Percentiles rank a stretch among this genome's conserved stretches.
These are phyloP conservation scores for Eutrema salsugineum DNA, from an alignment of 441 rosid species.

Conservation along the genomic window DNA sequence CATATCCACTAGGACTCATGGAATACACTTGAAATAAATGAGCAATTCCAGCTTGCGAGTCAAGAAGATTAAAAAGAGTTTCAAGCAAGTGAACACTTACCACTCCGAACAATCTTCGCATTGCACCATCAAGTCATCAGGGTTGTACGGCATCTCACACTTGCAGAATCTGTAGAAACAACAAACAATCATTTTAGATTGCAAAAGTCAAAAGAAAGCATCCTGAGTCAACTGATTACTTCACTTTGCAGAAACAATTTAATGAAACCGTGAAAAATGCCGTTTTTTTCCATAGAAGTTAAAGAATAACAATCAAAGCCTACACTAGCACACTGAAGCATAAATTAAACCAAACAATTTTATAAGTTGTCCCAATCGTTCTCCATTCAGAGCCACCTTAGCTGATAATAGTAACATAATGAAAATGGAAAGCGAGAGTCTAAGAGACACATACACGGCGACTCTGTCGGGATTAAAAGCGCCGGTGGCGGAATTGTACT, in stretches of 20 bases:
- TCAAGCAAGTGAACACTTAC: slow-evolving; percentile 37
- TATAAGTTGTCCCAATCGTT: not conserved
- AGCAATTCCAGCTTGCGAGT: not conserved
- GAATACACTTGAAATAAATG: not conserved
- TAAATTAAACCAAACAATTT: not conserved
- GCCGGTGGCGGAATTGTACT: slow-evolving; percentile 84
- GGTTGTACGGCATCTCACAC: slow-evolving; percentile 77
- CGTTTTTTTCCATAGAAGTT: too few relatives aligned
- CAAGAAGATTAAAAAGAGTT: not conserved
- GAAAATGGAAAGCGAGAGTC: not conserved
- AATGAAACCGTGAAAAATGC: not conserved
- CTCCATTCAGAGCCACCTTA: not conserved
- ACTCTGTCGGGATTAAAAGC: slow-evolving; percentile 92
- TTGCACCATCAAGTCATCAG: slow-evolving; percentile 71
- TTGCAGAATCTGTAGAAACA: slow-evolving; percentile 55
- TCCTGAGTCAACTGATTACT: not conserved
- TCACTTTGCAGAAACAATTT: not conserved
- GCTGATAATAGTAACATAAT: not conserved
- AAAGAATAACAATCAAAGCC: not conserved
- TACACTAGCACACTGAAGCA: not conserved
- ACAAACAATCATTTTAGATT: not conserved
- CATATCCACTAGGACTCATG: not conserved
- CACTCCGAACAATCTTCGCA: slow-evolving; percentile 69
- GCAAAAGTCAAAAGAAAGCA: not conserved
- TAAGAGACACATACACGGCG: slow-evolving; percentile 65